Evolutionary conservation across 1,139 yeast species (phyloP), one percentile per base, ranked within the genome.

Genomic region (Geotrichum siamense): DNA sequence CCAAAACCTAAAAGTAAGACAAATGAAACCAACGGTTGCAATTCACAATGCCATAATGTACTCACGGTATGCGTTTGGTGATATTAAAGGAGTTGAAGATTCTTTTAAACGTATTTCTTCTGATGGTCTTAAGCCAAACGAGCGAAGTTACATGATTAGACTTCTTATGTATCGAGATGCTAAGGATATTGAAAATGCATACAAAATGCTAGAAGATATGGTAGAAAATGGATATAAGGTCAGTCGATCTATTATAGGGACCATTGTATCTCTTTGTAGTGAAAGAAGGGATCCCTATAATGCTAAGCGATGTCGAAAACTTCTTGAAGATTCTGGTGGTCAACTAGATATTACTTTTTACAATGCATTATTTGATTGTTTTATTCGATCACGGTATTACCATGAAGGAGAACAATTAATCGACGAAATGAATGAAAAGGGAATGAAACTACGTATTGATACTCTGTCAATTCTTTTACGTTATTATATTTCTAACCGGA

Each of bases 31-130:
- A 1, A 68, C 69, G 4, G 65, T 71, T 13, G 58, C 66, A 3
- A 70, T 82, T 1, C 62, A 72, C 36, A 61, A 61, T 33, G 64
- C 66, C 3, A 37, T 82, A 32, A 70, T 83, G 49, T 63, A 65
- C 33, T 65, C 75, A 3, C 63, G 74, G 43, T 62, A 75, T 13
- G 65, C 66, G 32, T 57, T 67, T 6, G 73, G 76, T 20, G 72
- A 80, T 40, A 58, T 68, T 22, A 60, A 63, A 0, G 72, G 69
- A 17, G 81, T 75, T 5, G 57, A 67, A 23, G 55, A 59, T 28
- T 65, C 69, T 53, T 76, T 70, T 51, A 62, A 68, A 23, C 61
- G 65, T 16, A 67, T 73, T 59, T 56, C 62, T 13, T 56, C 61
- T 42, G 64, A 62, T 49, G 62, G 64, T 2, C 51, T 73, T 6